phyloP scores from a whole-genome alignment of 2,329 filamentous ascomycete species.

The Grosmannia serpens region DNA sequence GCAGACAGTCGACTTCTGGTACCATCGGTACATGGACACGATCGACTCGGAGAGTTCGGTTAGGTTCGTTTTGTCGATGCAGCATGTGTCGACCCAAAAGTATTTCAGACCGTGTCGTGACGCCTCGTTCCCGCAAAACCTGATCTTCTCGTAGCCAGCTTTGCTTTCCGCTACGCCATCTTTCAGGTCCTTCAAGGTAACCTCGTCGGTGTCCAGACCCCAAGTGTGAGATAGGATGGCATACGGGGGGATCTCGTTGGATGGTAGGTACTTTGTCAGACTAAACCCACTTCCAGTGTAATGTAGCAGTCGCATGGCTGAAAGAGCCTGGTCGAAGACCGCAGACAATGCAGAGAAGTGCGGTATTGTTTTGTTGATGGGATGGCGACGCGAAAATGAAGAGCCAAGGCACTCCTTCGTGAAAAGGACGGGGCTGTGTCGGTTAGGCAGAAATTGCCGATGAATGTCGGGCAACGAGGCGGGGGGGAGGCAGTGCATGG shows the following conservation, averaged over 20 bases:
- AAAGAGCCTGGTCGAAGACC: neutral
- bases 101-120: neutral
- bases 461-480: neutral
- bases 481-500: neutral
- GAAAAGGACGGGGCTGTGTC: neutral
- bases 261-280: neutral
- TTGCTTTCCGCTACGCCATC: constrained; percentile 1
- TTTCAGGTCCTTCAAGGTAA: constrained; percentile 9
- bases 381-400: neutral
- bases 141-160: constrained; percentile 7
- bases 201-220: constrained; percentile 9
- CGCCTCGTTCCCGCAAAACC: neutral
- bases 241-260: neutral
- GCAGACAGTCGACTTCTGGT: constrained; percentile 2
- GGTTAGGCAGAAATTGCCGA: neutral
- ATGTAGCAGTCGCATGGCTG: neutral
- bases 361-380: neutral
- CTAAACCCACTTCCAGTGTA: neutral
- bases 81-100: constrained; percentile 11
- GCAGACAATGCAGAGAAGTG: neutral
- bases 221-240: constrained; percentile 19
- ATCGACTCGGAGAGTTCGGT: constrained; percentile 6
- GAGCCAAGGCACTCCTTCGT: neutral
- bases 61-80: constrained; percentile 7
- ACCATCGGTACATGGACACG: constrained; percentile 10